These are phyloP conservation scores for Suillus ampliporus DNA, from an alignment of 768 basidiomycete species.

Conservation along the genomic window DNA sequence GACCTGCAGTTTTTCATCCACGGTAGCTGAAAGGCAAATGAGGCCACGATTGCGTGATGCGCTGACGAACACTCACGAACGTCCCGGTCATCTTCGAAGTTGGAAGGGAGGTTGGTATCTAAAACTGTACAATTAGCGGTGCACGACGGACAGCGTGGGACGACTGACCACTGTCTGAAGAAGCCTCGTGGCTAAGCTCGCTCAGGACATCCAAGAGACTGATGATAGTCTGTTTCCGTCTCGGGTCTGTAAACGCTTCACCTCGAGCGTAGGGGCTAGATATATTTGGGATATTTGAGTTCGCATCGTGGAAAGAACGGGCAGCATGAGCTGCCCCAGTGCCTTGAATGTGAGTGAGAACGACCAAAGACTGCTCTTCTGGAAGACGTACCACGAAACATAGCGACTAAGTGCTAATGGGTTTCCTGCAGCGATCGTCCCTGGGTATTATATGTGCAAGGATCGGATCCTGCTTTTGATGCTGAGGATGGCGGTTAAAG, in stretches of 20 bases:
- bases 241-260: slow-evolving; percentile 34
- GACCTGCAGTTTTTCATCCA: slow-evolving; percentile 55
- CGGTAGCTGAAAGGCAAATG: slow-evolving; percentile 41
- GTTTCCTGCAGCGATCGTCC: background rate
- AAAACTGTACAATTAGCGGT: slow-evolving; percentile 14
- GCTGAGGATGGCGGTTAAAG: background rate
- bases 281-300: slow-evolving; percentile 27
- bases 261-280: slow-evolving; percentile 36
- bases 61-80: slow-evolving; percentile 43
- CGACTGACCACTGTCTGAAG: slow-evolving; percentile 39
- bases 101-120: slow-evolving; percentile 40
- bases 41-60: slow-evolving; percentile 9
- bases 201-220: slow-evolving; percentile 52
- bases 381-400: slow-evolving; percentile 37
- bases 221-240: slow-evolving; percentile 52
- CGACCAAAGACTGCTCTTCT: slow-evolving; percentile 30
- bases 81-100: slow-evolving; percentile 49
- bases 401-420: slow-evolving; percentile 14
- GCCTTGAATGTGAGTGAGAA: slow-evolving; percentile 6
- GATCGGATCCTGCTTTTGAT: slow-evolving; percentile 10
- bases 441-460: slow-evolving; percentile 1
- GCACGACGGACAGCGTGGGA: background rate
- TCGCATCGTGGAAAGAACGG: slow-evolving; percentile 36
- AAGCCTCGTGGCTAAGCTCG: slow-evolving; percentile 49
- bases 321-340: slow-evolving; percentile 16